These are phyloP conservation scores for Trichophaea hybrida DNA, from an alignment of 2,329 filamentous ascomycete species.

Conservation along the genomic window DNA sequence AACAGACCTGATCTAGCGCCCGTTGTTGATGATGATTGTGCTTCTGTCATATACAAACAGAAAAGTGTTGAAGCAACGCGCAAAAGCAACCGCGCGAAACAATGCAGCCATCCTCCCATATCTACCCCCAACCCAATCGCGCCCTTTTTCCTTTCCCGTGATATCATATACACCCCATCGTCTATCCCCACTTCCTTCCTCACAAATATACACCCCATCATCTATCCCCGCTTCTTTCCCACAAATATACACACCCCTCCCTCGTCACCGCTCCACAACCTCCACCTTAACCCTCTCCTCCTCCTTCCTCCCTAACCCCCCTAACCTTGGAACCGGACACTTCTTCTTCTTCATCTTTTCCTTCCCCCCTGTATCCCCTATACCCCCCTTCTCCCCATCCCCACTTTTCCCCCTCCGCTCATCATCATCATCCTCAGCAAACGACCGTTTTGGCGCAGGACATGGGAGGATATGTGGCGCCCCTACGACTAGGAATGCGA, in stretches of 20 bases:
- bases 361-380: constrained; percentile 35
- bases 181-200: constrained; percentile 9
- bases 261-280: not conserved
- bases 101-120: no score
- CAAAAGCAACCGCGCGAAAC: no score
- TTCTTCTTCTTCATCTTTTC: constrained; percentile 45
- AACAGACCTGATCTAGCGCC: no score
- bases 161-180: not conserved
- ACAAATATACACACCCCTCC: not conserved
- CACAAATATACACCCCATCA: not conserved
- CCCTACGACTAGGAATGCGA: constrained; percentile 83
- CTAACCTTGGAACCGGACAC: constrained; percentile 72
- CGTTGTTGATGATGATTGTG: no score
- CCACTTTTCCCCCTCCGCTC: no score
- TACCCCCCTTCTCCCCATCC: no score
- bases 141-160: no score
- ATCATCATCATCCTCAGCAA: constrained; percentile 32
- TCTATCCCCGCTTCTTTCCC: not conserved
- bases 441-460: constrained; percentile 43
- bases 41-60: no score
- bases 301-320: constrained; percentile 8
- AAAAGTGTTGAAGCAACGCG: no score
- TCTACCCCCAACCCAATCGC: no score
- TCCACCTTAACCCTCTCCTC: constrained; percentile 15
- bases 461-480: constrained; percentile 85